Conservation (phyloP, 257 asterid species). For the Euphrasia confusa region DNA sequence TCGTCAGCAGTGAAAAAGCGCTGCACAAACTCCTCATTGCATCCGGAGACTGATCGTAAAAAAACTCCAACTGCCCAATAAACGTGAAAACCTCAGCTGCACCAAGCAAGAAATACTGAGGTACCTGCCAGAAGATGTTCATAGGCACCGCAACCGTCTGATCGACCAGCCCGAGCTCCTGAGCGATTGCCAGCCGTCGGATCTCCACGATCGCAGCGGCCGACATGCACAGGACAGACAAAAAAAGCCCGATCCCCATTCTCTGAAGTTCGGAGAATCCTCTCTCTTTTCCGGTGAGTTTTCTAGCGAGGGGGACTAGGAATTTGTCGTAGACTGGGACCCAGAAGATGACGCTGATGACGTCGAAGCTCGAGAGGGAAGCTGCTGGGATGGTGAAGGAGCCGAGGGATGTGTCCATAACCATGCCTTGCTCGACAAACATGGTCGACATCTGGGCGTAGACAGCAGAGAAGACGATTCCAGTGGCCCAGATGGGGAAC, state of each 20-base stretch:
- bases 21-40: slow-evolving; percentile 95
- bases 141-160: slow-evolving; percentile 41
- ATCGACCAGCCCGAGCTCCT: slow-evolving; percentile 43
- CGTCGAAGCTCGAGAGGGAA: slow-evolving; percentile 74
- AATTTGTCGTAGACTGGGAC: slow-evolving; percentile 75
- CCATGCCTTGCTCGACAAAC: slow-evolving; percentile 94
- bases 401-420: slow-evolving; percentile 80
- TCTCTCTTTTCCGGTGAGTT: slow-evolving; percentile 56
- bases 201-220: slow-evolving; percentile 81
- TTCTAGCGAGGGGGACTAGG: slow-evolving; percentile 71
- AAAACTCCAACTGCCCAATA: slow-evolving; percentile 83
- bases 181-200: slow-evolving; percentile 45
- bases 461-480: slow-evolving; percentile 81
- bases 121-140: slow-evolving; percentile 72
- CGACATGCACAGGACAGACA: slow-evolving; percentile 69
- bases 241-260: slow-evolving; percentile 80
- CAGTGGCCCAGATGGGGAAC: slow-evolving; percentile 95
- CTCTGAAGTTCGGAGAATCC: slow-evolving; percentile 78
- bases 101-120: slow-evolving; percentile 73
- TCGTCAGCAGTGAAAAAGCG: slow-evolving; percentile 65
- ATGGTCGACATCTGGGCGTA: slow-evolving; percentile 86
- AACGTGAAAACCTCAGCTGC: slow-evolving; percentile 77
- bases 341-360: slow-evolving; percentile 78
- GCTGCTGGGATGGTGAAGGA: slow-evolving; percentile 89
- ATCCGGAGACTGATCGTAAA: slow-evolving; percentile 89